Percentiles rank a stretch among this genome's conserved stretches.
Evolutionary conservation across 73 alveolate species (phyloP).

Genomic region (Paramecium sonneborni): DNA sequence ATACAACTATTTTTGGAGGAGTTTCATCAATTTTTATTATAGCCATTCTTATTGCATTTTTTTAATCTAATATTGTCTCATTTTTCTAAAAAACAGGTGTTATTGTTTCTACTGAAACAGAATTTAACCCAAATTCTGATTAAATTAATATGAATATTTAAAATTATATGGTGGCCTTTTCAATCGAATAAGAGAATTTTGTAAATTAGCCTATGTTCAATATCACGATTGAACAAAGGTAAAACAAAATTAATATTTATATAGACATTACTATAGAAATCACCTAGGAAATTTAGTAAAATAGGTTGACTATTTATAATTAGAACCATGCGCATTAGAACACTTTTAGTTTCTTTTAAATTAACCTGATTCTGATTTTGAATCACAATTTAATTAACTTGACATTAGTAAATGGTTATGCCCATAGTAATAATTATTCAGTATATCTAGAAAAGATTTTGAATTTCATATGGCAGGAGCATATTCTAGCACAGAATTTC

Average conservation of each 20-base stretch:
- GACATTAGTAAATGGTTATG: not conserved
- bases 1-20: not conserved
- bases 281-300: not conserved
- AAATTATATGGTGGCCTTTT: not conserved
- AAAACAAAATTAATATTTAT: not conserved
- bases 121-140: not conserved
- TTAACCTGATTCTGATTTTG: not conserved
- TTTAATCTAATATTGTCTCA: not conserved
- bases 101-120: not conserved
- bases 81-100: not conserved
- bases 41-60: not conserved
- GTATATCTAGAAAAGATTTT: not conserved
- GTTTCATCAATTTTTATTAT: not conserved
- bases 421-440: not conserved
- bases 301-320: not conserved
- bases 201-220: not conserved
- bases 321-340: not conserved
- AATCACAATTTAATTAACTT: not conserved
- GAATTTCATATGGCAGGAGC: not conserved
- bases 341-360: not conserved
- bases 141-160: not conserved
- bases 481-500: not conserved
- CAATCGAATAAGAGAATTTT: not conserved
- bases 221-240: not conserved
- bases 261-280: not conserved